Base-by-base conservation (phyloP, 495 filamentous ascomycete species). In the Aspergillus egyptiacus region DNA sequence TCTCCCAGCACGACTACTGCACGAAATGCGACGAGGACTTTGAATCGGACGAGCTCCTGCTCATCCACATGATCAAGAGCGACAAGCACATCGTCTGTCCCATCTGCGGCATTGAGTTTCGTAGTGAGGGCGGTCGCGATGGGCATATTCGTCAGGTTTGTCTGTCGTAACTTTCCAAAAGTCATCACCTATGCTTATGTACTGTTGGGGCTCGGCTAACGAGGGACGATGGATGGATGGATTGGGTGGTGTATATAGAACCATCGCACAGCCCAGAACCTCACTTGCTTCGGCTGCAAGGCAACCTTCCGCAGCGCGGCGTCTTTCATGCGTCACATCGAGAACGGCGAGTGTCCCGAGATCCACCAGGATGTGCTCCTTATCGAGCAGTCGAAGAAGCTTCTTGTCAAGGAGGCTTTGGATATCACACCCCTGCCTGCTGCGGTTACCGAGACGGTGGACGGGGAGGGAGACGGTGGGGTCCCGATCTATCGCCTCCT, bases 91-190 rank as follows among this genome's bases (percentile, higher is more conserved):
- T 76, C 40, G 62, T 63, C 41, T 83, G 79, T 55, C 64, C 63
- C 0, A 47, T 78, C 18, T 83, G 79, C 50, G 71, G 70, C 14
- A 48, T 66, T 6, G 76, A 81, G 13, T 80, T 77, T 49, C 57
- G 62, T 38, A 72, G 67, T 30, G 63, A 66, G 7, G 62, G 57
- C 6, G 79, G 76, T 2, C 66, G 70, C 3, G 64, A 68, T 15
- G 45, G 42, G 31, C 79, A 83, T 49, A 64, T 75, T 35, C 60
- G 62, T 17, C 59, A 63, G 38, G 76, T 79, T 22, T 22, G 25
- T 15, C 10, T 37, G 5, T 11, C 13, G n/a, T n/a, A n/a, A n/a
- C n/a, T n/a, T n/a, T n/a, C n/a, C n/a, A n/a, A n/a, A n/a, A n/a
- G n/a, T n/a, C n/a, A n/a, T n/a, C n/a, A n/a, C n/a, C n/a, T n/a